These are phyloP conservation scores for Leptographium radiaticola DNA, from an alignment of 2,329 filamentous ascomycete genomes.

Conservation along the genomic window DNA sequence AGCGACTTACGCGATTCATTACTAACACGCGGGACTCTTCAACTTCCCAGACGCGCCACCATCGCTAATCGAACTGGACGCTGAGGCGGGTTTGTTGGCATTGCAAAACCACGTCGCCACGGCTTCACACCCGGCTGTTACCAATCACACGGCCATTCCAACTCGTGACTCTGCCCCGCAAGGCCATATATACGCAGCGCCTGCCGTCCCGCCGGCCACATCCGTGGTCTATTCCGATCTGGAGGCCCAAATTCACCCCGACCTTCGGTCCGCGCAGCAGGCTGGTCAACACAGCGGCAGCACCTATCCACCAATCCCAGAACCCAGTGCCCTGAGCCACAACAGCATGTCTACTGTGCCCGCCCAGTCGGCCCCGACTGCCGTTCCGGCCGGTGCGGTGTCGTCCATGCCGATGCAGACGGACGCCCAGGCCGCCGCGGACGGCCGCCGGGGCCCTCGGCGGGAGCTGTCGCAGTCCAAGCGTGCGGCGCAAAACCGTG, in stretches of 20 bases:
- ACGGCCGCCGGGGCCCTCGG: slow-evolving; percentile 69
- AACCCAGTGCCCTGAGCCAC: not conserved
- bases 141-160: not conserved
- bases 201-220: not conserved
- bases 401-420: not conserved
- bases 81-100: slow-evolving; percentile 7
- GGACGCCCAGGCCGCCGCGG: slow-evolving; percentile 19
- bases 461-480: slow-evolving; percentile 91
- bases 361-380: slow-evolving; percentile 13
- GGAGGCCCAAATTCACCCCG: slow-evolving; percentile 9
- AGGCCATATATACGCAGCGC: slow-evolving; percentile 2
- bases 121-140: not conserved
- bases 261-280: slow-evolving; percentile 5
- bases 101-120: slow-evolving; percentile 9
- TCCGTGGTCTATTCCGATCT: not conserved
- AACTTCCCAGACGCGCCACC: not conserved
- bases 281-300: not conserved
- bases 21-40: not conserved
- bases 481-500: slow-evolving; percentile 89
- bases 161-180: not conserved
- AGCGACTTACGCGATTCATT: not conserved
- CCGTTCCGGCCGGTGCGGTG: slow-evolving; percentile 19
- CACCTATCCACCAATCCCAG: not conserved
- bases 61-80: slow-evolving; percentile 1
- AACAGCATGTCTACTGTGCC: slow-evolving; percentile 5